These are phyloP conservation scores for Tylopilus intermedius DNA, from an alignment of 768 basidiomycete genomes.

Conservation along the genomic window DNA sequence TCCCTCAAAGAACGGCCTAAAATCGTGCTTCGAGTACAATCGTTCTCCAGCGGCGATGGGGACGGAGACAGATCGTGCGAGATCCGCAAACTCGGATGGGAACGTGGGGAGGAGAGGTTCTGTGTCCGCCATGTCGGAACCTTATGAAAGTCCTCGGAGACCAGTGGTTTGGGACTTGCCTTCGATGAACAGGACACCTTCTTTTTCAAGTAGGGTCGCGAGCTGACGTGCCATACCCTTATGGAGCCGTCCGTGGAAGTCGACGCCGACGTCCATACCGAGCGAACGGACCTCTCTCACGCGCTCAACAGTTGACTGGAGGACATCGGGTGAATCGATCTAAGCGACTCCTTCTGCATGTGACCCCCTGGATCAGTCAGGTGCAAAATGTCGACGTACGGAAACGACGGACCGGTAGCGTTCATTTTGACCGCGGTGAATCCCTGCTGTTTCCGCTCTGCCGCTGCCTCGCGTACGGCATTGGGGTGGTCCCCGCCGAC, in stretches of 20 bases:
- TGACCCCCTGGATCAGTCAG: no score
- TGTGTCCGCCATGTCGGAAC: neutral
- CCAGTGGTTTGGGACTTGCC: neutral
- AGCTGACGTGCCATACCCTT: slow-evolving; percentile 24
- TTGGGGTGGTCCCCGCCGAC: neutral
- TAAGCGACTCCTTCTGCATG: no score
- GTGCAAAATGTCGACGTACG: no score
- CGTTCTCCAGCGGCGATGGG: neutral
- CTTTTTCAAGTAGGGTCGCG: neutral
- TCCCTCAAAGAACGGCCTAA: neutral
- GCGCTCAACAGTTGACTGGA: no score
- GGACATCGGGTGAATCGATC: no score
- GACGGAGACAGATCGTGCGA: neutral
- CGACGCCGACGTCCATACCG: slow-evolving; percentile 57
- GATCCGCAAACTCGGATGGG: neutral
- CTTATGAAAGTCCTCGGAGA: neutral
- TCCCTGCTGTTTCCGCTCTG: neutral
- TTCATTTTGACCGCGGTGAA: neutral
- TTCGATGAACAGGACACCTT: neutral
- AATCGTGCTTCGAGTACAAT: neutral
- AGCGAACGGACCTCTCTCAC: no score
- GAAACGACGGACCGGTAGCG: slow-evolving; percentile 15
- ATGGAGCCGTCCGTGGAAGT: slow-evolving; percentile 69
- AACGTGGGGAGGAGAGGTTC: neutral
- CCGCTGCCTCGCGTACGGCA: neutral